Evolutionary conservation across 306 rosid genomes (phyloP).

Genomic region (Spatholobus suberectus): DNA sequence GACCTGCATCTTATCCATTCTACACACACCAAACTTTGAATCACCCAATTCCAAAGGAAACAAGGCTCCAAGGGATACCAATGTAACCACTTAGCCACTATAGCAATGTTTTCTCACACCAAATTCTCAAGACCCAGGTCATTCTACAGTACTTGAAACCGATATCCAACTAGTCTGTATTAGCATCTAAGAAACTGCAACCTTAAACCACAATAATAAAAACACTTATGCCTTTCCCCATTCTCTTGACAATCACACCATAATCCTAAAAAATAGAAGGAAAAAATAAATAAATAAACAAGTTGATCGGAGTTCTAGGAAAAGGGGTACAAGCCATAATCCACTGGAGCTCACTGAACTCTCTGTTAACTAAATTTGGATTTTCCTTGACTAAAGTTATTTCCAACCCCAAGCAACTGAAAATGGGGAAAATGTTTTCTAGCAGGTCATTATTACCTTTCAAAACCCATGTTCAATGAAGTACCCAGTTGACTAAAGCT

Average conservation of each 20-base stretch:
- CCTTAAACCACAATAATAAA: slow-evolving; percentile 19
- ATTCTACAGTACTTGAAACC: slow-evolving; percentile 26
- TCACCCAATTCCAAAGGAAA: slow-evolving; percentile 23
- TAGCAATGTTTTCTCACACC: slow-evolving; percentile 2
- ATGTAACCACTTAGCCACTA: not conserved
- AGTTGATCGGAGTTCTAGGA: slow-evolving; percentile 9
- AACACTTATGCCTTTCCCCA: not conserved
- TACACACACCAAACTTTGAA: slow-evolving; percentile 23
- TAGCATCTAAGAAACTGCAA: slow-evolving; percentile 12
- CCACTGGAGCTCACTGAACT: slow-evolving; percentile 2
- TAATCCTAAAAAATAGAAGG: slow-evolving; percentile 13
- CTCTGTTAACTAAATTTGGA: not conserved
- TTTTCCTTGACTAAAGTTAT: slow-evolving; percentile 9
- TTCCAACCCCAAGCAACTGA: not conserved
- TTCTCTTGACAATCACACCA: slow-evolving; percentile 20
- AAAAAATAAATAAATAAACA: too few relatives aligned
- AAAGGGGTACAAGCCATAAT: slow-evolving; percentile 17
- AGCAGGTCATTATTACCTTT: slow-evolving; percentile 50
- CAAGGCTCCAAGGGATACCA: not conserved
- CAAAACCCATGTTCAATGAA: slow-evolving; percentile 59
- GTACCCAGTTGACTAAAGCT: slow-evolving; percentile 85
- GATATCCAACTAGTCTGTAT: slow-evolving; percentile 24
- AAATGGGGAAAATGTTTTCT: not conserved
- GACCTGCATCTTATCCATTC: slow-evolving; percentile 30
- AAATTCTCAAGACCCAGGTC: slow-evolving; percentile 28